These are phyloP conservation scores for Jaltomata sinuosa DNA, from an alignment of 257 asterid species.

Conservation along the genomic window DNA sequence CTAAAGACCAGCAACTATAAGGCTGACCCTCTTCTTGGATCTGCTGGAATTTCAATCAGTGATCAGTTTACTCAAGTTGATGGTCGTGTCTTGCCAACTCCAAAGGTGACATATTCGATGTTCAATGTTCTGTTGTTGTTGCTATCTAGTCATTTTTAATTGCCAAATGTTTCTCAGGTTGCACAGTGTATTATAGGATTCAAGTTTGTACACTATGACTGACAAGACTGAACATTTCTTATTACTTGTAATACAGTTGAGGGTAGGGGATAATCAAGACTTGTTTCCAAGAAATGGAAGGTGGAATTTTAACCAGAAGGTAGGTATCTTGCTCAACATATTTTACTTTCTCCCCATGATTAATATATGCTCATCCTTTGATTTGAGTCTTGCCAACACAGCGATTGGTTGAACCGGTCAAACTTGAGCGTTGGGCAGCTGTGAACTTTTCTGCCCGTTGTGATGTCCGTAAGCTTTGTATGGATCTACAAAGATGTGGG, in stretches of 20 bases:
- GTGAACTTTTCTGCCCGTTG: constrained; percentile 66
- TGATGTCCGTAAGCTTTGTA: constrained; percentile 15
- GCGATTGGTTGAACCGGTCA: constrained; percentile 35
- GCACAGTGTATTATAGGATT: not conserved
- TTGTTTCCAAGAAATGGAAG: constrained; percentile 44
- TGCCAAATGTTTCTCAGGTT: not conserved
- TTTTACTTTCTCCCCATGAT: not conserved
- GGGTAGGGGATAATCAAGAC: constrained; percentile 39
- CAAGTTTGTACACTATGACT: not conserved
- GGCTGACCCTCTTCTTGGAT: constrained; percentile 37
- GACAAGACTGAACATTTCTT: not conserved
- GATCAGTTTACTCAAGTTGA: constrained; percentile 35
- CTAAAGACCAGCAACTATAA: constrained; percentile 34
- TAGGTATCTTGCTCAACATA: constrained; percentile 2
- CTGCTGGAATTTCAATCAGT: constrained; percentile 45
- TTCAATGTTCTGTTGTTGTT: not conserved
- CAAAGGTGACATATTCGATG: constrained; percentile 29
- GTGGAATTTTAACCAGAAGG: constrained; percentile 77
- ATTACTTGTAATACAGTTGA: constrained; percentile 29
- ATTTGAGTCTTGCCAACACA: constrained; percentile 14
- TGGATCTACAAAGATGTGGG: constrained; percentile 32
- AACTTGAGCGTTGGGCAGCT: constrained; percentile 36
- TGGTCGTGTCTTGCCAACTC: constrained; percentile 61
- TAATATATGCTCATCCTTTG: not conserved
- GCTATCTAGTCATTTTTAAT: not conserved